These are phyloP conservation scores for Scleromitrula shiraiana DNA, from an alignment of 2,329 filamentous ascomycete species.

Conservation along the genomic window DNA sequence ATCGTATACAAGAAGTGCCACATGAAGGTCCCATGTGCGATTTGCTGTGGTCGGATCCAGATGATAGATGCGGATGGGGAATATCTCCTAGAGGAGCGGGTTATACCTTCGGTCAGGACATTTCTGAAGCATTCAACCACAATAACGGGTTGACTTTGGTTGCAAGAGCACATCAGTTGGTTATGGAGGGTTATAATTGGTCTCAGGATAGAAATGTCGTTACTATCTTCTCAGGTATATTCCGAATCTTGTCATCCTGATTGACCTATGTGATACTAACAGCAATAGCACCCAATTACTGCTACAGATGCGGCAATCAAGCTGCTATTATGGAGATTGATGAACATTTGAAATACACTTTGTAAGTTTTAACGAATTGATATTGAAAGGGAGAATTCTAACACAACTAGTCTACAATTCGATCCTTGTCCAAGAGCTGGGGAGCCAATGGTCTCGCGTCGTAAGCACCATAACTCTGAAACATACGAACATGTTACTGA, in stretches of 20 bases:
- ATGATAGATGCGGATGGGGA: constrained; percentile 93
- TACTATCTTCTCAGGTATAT: constrained; percentile 89
- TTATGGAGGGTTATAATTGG: constrained; percentile 99
- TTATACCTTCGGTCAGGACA: constrained; percentile 94
- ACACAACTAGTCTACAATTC: constrained; percentile 79
- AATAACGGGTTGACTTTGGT: constrained; percentile 97
- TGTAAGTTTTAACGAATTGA: constrained; percentile 56
- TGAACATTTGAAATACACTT: constrained; percentile 98
- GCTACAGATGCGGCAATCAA: constrained; percentile 97
- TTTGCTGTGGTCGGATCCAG: constrained; percentile 94
- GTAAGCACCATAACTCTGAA: constrained; percentile 38
- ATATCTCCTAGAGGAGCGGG: constrained; percentile 91
- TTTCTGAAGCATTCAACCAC: constrained; percentile 97
- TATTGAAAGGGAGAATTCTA: constrained; percentile 19
- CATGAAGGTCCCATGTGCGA: constrained; percentile 99
- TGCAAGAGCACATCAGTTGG: constrained; percentile 91
- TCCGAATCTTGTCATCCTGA: neutral
- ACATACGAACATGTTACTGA: constrained; percentile 9
- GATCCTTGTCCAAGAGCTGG: constrained; percentile 95
- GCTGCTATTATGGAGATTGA: constrained; percentile 99
- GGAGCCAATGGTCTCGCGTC: constrained; percentile 97
- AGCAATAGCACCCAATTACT: constrained; percentile 73
- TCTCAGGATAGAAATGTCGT: constrained; percentile 97
- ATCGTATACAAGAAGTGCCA: constrained; percentile 96
- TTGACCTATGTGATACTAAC: constrained; percentile 23